Evolutionary conservation across 441 rosid genomes (phyloP).

Genomic region (Adansonia grandidieri): DNA sequence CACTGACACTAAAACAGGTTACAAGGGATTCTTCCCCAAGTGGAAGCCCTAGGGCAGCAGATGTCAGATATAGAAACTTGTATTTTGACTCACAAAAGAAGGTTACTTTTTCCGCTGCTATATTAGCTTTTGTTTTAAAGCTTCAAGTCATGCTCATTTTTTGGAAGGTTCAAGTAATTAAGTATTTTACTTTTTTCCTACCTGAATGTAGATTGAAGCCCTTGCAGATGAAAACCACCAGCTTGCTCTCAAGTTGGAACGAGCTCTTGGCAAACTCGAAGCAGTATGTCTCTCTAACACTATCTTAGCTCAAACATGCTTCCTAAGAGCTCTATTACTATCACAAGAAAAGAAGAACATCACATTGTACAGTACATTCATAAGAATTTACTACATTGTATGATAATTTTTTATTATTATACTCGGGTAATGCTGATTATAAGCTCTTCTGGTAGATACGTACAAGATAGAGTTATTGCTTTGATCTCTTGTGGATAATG

Average conservation of each 20-base stretch:
- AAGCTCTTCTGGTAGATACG: neutral
- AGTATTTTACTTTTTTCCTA: neutral
- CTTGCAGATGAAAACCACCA: conserved; percentile 44
- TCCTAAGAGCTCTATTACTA: neutral
- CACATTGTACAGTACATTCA: neutral
- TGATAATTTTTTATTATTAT: neutral
- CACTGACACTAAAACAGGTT: conserved; percentile 22
- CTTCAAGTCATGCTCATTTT: neutral
- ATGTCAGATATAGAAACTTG: conserved; percentile 45
- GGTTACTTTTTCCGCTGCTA: conserved; percentile 36
- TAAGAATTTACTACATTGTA: neutral
- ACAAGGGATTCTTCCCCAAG: conserved; percentile 23
- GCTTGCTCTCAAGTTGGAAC: conserved; percentile 45
- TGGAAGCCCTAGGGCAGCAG: conserved; percentile 28
- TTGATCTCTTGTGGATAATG: neutral
- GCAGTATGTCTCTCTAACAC: conserved; percentile 38
- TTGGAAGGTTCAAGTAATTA: neutral
- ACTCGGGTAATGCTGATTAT: neutral
- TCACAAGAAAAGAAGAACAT: neutral
- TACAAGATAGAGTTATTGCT: neutral
- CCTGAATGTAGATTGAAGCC: conserved; percentile 47
- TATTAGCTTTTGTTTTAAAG: neutral
- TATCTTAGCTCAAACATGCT: neutral
- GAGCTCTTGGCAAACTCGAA: conserved; percentile 47
- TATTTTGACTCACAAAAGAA: conserved; percentile 59